These are phyloP conservation scores for Spathaspora hagerdaliae DNA, from an alignment of 805 yeast species.

Conservation along the genomic window DNA sequence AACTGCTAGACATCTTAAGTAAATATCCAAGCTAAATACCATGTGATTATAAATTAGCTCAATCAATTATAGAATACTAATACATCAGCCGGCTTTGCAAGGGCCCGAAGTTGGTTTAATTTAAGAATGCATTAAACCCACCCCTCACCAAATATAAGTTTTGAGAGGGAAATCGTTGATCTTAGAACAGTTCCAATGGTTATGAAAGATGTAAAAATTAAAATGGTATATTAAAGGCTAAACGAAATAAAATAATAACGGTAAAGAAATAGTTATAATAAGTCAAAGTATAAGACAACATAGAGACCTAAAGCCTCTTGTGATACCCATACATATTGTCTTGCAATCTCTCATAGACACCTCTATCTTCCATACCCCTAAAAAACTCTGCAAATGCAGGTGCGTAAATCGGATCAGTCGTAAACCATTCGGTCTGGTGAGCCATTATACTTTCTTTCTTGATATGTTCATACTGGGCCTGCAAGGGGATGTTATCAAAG, in stretches of 20 bases:
- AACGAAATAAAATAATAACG: background rate
- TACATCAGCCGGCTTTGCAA: too few relatives aligned
- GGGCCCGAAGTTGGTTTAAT: too few relatives aligned
- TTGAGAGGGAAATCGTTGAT: too few relatives aligned
- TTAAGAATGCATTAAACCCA: too few relatives aligned
- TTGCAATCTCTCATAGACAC: constrained; percentile 27
- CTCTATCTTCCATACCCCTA: constrained; percentile 24
- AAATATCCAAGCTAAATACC: too few relatives aligned
- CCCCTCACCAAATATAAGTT: too few relatives aligned
- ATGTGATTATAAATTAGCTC: too few relatives aligned
- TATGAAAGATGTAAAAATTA: too few relatives aligned
- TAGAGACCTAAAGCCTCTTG: too few relatives aligned
- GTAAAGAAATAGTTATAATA: background rate
- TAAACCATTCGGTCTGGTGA: constrained; percentile 17
- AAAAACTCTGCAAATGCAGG: constrained; percentile 31
- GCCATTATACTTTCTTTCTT: constrained; percentile 21
- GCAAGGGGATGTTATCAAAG: constrained; percentile 26
- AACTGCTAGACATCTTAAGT: too few relatives aligned
- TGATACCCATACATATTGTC: constrained; percentile 25
- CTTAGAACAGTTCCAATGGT: too few relatives aligned
- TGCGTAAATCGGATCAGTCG: constrained; percentile 26
- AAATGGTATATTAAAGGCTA: background rate
- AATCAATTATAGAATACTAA: too few relatives aligned
- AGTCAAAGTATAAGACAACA: background rate
- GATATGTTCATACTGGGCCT: constrained; percentile 15